A percentile compares a stretch with the other conserved stretches of the same genome.
Evolutionary conservation across 257 asterid species (phyloP).

Genomic region (Salvia rosmarinus): DNA sequence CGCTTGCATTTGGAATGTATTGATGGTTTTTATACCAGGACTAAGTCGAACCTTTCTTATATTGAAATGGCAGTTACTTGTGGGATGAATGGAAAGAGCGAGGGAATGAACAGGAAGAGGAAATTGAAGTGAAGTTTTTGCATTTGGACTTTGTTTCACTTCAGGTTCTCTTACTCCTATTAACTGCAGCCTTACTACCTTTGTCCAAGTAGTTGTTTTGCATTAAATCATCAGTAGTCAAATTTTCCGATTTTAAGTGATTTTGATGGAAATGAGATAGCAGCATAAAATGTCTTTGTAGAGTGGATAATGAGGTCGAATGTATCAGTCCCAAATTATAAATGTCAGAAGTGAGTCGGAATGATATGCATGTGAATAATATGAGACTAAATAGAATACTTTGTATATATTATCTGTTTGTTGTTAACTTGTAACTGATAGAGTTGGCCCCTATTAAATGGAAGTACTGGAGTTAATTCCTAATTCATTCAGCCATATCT

Average conservation of each 20-base stretch:
- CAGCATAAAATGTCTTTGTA: slow-evolving; percentile 1
- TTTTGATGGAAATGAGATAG: slow-evolving; percentile 15
- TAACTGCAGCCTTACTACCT: background rate
- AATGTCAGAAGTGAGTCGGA: background rate
- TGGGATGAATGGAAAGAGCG: slow-evolving; percentile 84
- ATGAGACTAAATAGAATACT: slow-evolving; percentile 5
- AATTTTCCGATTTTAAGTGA: background rate
- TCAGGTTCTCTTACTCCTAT: slow-evolving; percentile 53
- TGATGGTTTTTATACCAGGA: slow-evolving; percentile 25
- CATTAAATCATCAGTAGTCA: slow-evolving; percentile 11
- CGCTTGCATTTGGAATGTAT: slow-evolving; percentile 25
- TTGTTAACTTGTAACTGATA: background rate
- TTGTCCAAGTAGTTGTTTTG: background rate
- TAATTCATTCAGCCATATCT: slow-evolving; percentile 9
- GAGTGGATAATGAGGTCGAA: slow-evolving; percentile 10
- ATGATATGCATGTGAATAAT: background rate
- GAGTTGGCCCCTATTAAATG: background rate
- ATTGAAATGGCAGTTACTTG: slow-evolving; percentile 65
- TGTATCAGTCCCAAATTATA: background rate
- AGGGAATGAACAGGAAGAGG: slow-evolving; percentile 42
- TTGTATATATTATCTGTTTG: background rate
- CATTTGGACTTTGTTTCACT: slow-evolving; percentile 53
- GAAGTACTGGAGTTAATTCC: background rate
- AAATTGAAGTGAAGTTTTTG: slow-evolving; percentile 51
- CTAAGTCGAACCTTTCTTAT: slow-evolving; percentile 27